phyloP scores from a whole-genome alignment of 2,329 filamentous ascomycete species.

The Fusarium sp. region DNA sequence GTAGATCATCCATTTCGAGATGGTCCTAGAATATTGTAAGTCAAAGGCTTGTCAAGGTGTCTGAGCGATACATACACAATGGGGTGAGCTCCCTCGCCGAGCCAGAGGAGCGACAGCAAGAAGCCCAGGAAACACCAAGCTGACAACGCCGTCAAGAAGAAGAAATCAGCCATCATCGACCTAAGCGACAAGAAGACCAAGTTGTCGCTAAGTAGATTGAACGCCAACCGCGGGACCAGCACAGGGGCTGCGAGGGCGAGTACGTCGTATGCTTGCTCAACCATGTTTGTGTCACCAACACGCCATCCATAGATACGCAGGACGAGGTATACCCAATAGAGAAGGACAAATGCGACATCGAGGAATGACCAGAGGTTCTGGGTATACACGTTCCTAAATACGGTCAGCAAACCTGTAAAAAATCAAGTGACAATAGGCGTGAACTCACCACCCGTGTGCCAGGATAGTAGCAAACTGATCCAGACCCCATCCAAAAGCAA shows the following conservation, averaged over 20 bases:
- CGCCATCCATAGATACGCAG: conserved; percentile 75
- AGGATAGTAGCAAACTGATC: conserved; percentile 83
- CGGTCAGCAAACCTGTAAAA: background rate
- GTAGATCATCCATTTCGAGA: conserved; percentile 92
- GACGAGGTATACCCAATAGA: conserved; percentile 77
- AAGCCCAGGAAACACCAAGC: conserved; percentile 89
- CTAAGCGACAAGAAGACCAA: conserved; percentile 84
- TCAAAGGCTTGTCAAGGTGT: background rate
- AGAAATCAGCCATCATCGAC: conserved; percentile 89
- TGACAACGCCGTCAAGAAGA: conserved; percentile 79
- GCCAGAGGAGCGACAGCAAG: conserved; percentile 82
- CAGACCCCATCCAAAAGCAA: conserved; percentile 81
- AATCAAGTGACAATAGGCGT: background rate
- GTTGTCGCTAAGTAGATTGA: conserved; percentile 86
- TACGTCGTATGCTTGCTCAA: conserved; percentile 79
- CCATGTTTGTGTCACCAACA: conserved; percentile 59
- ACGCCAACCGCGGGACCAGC: conserved; percentile 81
- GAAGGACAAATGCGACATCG: conserved; percentile 80
- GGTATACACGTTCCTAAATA: conserved; percentile 79
- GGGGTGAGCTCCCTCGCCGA: conserved; percentile 73
- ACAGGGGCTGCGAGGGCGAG: conserved; percentile 84
- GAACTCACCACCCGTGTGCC: conserved; percentile 73
- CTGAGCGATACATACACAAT: conserved; percentile 60
- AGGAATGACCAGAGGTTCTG: conserved; percentile 92
- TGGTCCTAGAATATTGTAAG: conserved; percentile 61